Evolutionary conservation across 2,329 filamentous ascomycete species (phyloP).

Genomic region (Pezizomycotina sp.): DNA sequence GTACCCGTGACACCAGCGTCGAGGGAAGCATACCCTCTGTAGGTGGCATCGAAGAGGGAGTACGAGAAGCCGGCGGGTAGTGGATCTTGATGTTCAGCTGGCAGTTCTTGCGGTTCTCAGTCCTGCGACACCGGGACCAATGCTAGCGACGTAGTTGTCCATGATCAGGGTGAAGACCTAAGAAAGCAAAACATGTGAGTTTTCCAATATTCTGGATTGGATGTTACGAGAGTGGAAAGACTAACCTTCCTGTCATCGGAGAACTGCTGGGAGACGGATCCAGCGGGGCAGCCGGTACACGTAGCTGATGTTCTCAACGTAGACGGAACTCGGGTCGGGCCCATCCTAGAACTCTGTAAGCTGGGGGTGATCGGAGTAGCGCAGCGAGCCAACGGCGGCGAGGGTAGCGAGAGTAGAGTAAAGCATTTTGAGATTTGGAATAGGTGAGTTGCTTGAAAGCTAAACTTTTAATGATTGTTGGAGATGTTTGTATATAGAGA

Average conservation of each 20-base stretch:
- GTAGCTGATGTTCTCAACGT: slow-evolving; percentile 1
- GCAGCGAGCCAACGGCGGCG: too few relatives aligned
- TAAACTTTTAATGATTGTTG: too few relatives aligned
- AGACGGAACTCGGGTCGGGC: too few relatives aligned
- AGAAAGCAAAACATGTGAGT: too few relatives aligned
- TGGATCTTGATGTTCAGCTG: slow-evolving; percentile 38
- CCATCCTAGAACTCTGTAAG: too few relatives aligned
- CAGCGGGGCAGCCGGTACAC: slow-evolving; percentile 33
- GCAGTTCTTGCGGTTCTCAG: slow-evolving; percentile 38
- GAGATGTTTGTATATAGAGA: too few relatives aligned
- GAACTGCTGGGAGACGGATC: slow-evolving; percentile 32
- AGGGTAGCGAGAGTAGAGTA: too few relatives aligned
- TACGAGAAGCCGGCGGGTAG: slow-evolving; percentile 40
- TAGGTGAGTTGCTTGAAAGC: too few relatives aligned
- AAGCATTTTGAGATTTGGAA: too few relatives aligned
- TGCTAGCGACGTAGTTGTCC: slow-evolving; percentile 36
- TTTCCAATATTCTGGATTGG: slow-evolving; percentile 31
- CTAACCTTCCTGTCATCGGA: slow-evolving; percentile 32
- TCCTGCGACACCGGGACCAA: slow-evolving; percentile 32
- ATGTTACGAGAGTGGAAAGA: too few relatives aligned
- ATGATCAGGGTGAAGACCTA: slow-evolving; percentile 36
- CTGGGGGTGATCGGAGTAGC: too few relatives aligned
- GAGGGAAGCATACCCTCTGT: slow-evolving; percentile 37
- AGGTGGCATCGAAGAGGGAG: slow-evolving; percentile 37
- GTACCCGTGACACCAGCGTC: slow-evolving; percentile 34